These are phyloP conservation scores for Xylaria intraflava DNA, from an alignment of 495 filamentous ascomycete species.

Conservation along the genomic window DNA sequence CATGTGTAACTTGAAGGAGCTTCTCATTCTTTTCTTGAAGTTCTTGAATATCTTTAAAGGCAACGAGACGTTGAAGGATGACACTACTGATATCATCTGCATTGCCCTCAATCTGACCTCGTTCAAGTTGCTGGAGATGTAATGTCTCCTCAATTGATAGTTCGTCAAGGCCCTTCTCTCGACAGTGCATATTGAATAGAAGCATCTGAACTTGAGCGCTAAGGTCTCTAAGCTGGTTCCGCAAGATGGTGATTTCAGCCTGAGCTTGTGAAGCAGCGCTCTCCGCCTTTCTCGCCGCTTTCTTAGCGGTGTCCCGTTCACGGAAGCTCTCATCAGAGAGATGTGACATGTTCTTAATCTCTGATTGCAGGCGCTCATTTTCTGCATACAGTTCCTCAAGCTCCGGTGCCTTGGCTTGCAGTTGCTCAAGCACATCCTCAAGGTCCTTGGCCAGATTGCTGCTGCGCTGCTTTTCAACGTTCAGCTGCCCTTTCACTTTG, in stretches of 20 bases:
- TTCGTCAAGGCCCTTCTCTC: slow-evolving; percentile 69
- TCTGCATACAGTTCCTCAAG: slow-evolving; percentile 62
- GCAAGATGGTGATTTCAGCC: slow-evolving; percentile 71
- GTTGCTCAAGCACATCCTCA: slow-evolving; percentile 66
- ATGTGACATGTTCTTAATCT: slow-evolving; percentile 75
- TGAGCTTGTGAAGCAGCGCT: slow-evolving; percentile 60
- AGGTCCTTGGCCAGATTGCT: slow-evolving; percentile 65
- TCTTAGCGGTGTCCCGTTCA: slow-evolving; percentile 52
- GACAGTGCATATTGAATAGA: slow-evolving; percentile 69
- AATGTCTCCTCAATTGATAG: slow-evolving; percentile 57
- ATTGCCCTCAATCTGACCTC: slow-evolving; percentile 55
- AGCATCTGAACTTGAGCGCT: slow-evolving; percentile 85
- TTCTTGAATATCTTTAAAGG: slow-evolving; percentile 76
- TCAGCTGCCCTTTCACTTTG: slow-evolving; percentile 46
- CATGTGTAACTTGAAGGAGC: slow-evolving; percentile 70
- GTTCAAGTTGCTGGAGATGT: slow-evolving; percentile 66
- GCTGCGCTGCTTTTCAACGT: slow-evolving; percentile 61
- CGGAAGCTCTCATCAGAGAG: slow-evolving; percentile 53
- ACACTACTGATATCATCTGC: slow-evolving; percentile 76
- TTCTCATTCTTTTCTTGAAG: slow-evolving; percentile 85
- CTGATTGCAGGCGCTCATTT: slow-evolving; percentile 58
- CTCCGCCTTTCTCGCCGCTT: slow-evolving; percentile 64
- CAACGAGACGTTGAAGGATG: slow-evolving; percentile 74
- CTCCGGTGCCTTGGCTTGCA: slow-evolving; percentile 64
- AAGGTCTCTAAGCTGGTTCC: slow-evolving; percentile 83